These are phyloP conservation scores for Raphanus raphanistrum DNA, from an alignment of 345 rosid genomes.

Conservation along the genomic window DNA sequence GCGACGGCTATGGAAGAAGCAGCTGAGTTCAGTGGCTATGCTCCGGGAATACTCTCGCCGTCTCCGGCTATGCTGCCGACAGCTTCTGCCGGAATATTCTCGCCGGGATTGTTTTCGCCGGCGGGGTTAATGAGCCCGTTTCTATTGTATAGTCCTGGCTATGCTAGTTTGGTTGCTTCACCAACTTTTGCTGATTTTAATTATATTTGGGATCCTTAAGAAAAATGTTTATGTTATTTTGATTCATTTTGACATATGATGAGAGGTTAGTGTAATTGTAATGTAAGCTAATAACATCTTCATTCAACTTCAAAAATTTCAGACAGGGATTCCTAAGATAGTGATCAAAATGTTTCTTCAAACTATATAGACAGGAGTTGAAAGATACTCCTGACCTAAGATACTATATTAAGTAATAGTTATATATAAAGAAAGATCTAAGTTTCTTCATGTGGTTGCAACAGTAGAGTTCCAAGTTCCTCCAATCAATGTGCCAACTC, in stretches of 20 bases:
- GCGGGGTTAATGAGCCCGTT: conserved; percentile 47
- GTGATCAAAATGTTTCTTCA: not conserved
- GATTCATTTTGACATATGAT: conserved; percentile 26
- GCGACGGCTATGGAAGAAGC: conserved; percentile 30
- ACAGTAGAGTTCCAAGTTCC: conserved; percentile 51
- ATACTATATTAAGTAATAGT: conserved; percentile 8
- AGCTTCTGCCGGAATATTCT: conserved; percentile 50
- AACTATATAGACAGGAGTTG: not conserved
- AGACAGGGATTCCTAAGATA: conserved; percentile 11
- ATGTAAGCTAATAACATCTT: not conserved
- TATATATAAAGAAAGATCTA: not conserved
- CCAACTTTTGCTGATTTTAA: conserved; percentile 51
- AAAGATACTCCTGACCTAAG: conserved; percentile 2
- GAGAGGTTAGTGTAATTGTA: conserved; percentile 17
- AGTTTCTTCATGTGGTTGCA: conserved; percentile 33
- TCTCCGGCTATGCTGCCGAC: conserved; percentile 60
- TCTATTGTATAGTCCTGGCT: conserved; percentile 48
- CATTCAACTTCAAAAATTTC: conserved; percentile 34
- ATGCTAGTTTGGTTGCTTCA: conserved; percentile 46
- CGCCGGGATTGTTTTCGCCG: conserved; percentile 64
- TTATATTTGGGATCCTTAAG: conserved; percentile 48
- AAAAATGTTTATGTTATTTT: not conserved
- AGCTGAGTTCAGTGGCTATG: conserved; percentile 39
- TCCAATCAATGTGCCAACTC: conserved; percentile 84
- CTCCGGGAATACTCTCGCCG: conserved; percentile 79